Base-by-base conservation (phyloP, 106 monocot species). In the Dioscorea alata region DNA sequence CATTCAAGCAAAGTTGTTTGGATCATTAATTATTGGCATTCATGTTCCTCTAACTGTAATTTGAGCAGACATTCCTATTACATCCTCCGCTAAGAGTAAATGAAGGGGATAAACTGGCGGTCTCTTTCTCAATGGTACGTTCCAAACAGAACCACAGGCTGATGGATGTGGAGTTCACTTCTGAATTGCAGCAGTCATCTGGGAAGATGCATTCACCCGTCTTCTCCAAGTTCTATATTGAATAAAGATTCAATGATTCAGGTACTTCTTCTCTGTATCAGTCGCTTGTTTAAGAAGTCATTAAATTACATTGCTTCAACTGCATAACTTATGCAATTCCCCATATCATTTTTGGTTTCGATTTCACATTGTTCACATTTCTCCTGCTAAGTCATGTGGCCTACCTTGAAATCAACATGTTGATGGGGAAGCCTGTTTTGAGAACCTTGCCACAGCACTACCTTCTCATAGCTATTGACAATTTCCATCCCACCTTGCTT, bases 111-210 rank as follows among this genome's bases (percentile, higher is more conserved):
- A 69, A 65, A 13, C 61, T 97, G 25, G 28, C 49, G 6, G 60
- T 76, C 19, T 75, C 86, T 25, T 92, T 97, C 71, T 78, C 74
- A 9, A 92, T 97, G 92, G 76, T 59, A 15, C 83, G 96, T 24
- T 84, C 86, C 24, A 89, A 82, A 77, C 84, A 92, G 50, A 89
- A 97, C 69, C 96, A 97, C 64, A 79, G 92, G 13, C 64, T 97
- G 68, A 82, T 97, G 92, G 84, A 97, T 66, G 80, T 97, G 57
- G 86, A 97, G 18, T 67, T 92, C 23, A 77, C 76, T 8, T 75
- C 69, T 19, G 82, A 86, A 75, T 60, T 96, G 65, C 86, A 78
- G 56, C 76, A 67, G 23, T 72, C 77, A 62, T 83, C 83, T 15
- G 95, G 91, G 56, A 86, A 84, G 73, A 52, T 61, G 48, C 66